Evolutionary conservation across 2,329 filamentous ascomycete genomes (phyloP).

Genomic region (Pyrenochaeta sp.): DNA sequence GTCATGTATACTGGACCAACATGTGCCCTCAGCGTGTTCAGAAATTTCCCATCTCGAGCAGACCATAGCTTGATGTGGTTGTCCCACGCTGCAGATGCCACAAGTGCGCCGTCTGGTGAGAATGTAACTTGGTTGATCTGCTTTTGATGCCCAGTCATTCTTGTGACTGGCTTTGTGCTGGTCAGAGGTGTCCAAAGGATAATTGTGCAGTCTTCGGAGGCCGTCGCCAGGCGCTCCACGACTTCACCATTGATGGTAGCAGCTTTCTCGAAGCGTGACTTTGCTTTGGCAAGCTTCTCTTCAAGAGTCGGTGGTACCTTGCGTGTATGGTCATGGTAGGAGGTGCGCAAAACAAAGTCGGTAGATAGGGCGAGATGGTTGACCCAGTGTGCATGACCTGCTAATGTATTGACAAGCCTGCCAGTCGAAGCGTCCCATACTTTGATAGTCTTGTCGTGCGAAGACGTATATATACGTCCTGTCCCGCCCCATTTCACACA

Average conservation of each 20-base stretch:
- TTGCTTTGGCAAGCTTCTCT: conserved; percentile 77
- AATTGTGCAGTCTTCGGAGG: conserved; percentile 95
- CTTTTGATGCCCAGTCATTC: conserved; percentile 93
- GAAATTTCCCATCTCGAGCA: conserved; percentile 77
- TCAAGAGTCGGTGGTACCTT: conserved; percentile 73
- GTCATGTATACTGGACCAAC: conserved; percentile 92
- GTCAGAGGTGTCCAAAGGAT: conserved; percentile 87
- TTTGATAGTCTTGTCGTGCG: conserved; percentile 91
- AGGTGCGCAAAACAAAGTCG: conserved; percentile 86
- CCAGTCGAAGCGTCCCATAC: conserved; percentile 87
- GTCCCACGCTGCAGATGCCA: conserved; percentile 90
- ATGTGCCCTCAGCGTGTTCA: conserved; percentile 87
- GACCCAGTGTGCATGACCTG: conserved; percentile 89
- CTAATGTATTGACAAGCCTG: conserved; percentile 79
- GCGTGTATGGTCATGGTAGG: conserved; percentile 82
- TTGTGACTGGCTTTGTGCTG: conserved; percentile 83
- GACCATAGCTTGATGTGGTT: conserved; percentile 96
- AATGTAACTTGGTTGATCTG: conserved; percentile 96
- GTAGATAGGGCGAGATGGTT: conserved; percentile 95
- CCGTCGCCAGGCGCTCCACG: conserved; percentile 85
- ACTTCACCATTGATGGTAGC: conserved; percentile 78
- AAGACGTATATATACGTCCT: conserved; percentile 64
- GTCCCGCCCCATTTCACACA: conserved; percentile 96
- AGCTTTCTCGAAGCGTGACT: conserved; percentile 84
- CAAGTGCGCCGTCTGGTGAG: conserved; percentile 85